Evolutionary conservation across 805 yeast species (phyloP).

Genomic region (Metschnikowia drakensbergensis): DNA sequence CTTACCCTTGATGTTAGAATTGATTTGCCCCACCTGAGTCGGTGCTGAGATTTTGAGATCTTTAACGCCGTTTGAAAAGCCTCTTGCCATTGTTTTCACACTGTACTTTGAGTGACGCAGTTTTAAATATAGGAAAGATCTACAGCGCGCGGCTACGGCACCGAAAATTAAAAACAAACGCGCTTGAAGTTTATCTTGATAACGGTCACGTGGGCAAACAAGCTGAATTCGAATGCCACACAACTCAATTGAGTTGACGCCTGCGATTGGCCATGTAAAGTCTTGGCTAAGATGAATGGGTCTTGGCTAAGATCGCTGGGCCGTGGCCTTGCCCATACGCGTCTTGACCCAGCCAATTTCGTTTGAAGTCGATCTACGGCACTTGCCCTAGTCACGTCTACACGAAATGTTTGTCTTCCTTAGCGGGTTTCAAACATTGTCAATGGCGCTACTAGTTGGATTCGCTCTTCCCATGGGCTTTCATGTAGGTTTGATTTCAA

Average conservation of each 20-base stretch:
- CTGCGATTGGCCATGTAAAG: too few relatives aligned
- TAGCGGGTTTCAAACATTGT: not conserved
- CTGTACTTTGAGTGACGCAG: not conserved
- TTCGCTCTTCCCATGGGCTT: not conserved
- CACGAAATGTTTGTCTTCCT: too few relatives aligned
- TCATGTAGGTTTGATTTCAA: not conserved
- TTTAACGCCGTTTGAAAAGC: slow-evolving; percentile 15
- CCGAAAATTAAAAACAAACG: not conserved
- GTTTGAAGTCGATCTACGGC: too few relatives aligned
- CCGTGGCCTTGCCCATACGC: too few relatives aligned
- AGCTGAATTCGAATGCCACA: not conserved
- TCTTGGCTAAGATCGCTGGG: too few relatives aligned
- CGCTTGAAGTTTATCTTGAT: not conserved
- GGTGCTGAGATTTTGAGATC: slow-evolving; percentile 21
- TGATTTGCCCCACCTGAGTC: slow-evolving; percentile 13
- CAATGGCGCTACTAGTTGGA: not conserved
- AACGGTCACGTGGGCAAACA: slow-evolving; percentile 1
- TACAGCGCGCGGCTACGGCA: slow-evolving; percentile 5
- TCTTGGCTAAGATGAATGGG: too few relatives aligned
- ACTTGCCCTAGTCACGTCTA: too few relatives aligned
- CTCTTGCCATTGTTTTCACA: slow-evolving; percentile 10
- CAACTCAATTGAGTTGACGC: not conserved
- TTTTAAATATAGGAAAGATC: not conserved
- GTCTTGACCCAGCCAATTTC: too few relatives aligned
- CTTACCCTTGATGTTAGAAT: slow-evolving; percentile 23